These are phyloP conservation scores for Brassica nigra DNA, from an alignment of 345 rosid species.

Conservation along the genomic window DNA sequence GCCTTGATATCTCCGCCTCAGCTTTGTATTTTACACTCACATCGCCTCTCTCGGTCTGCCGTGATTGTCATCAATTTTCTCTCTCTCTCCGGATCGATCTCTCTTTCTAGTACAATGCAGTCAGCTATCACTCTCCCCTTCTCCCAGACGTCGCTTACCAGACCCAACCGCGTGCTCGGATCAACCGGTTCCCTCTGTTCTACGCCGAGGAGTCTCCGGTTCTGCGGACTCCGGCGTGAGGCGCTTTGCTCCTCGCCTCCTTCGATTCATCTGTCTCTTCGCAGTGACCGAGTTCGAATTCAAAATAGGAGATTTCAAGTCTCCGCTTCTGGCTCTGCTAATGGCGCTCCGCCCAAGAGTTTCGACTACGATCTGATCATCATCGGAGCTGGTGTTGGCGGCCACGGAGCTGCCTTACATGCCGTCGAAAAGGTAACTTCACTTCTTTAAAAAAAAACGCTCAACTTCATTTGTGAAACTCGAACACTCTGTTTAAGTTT, in stretches of 20 bases:
- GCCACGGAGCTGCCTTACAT: constrained; percentile 96
- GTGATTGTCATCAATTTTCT: constrained; percentile 4
- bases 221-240: constrained; percentile 79
- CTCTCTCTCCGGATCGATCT: neutral
- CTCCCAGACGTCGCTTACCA: constrained; percentile 48
- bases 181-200: constrained; percentile 32
- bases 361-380: constrained; percentile 92
- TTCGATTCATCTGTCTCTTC: constrained; percentile 25
- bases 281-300: neutral
- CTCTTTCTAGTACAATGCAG: constrained; percentile 52
- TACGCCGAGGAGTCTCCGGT: constrained; percentile 61
- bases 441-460: neutral
- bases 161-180: constrained; percentile 40
- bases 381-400: constrained; percentile 98
- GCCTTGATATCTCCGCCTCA: neutral
- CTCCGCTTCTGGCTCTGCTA: constrained; percentile 46
- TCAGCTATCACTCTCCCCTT: constrained; percentile 53
- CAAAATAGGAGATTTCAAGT: constrained; percentile 30
- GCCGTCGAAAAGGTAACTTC: constrained; percentile 78
- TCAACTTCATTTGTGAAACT: neutral
- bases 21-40: neutral
- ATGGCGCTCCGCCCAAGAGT: constrained; percentile 67
- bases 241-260: constrained; percentile 48
- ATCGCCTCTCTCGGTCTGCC: constrained; percentile 9
- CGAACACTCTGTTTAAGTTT: neutral